These are phyloP conservation scores for Claviceps spartinae DNA, from an alignment of 2,329 filamentous ascomycete genomes.

Conservation along the genomic window DNA sequence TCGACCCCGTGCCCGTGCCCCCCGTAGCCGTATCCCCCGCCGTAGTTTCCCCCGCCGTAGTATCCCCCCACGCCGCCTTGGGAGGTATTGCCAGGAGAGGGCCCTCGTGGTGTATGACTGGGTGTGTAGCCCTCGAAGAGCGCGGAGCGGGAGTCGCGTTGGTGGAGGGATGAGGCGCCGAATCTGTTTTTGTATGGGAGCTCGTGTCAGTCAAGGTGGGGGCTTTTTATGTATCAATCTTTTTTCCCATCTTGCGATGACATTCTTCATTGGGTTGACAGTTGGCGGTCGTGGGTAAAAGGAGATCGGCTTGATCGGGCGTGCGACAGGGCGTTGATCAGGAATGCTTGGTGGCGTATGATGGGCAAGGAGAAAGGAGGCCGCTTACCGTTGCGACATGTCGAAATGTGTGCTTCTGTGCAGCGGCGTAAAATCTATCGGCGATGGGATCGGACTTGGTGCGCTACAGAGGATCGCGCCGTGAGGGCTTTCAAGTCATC, in stretches of 20 bases:
- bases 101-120: slow-evolving; percentile 25
- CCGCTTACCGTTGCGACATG: slow-evolving; percentile 23
- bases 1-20: slow-evolving; percentile 15
- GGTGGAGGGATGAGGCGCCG: slow-evolving; percentile 53
- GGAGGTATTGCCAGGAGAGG: slow-evolving; percentile 8
- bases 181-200: slow-evolving; percentile 37
- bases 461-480: not conserved
- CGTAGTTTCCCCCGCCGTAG: not conserved
- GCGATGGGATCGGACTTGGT: not conserved
- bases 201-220: not conserved
- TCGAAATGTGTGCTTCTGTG: not conserved
- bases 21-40: slow-evolving; percentile 30
- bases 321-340: not conserved
- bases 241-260: too few relatives aligned
- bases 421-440: not conserved
- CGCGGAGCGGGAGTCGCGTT: slow-evolving; percentile 57
- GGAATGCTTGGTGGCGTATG: not conserved
- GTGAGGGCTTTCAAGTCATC: not conserved
- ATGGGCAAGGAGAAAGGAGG: not conserved
- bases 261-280: not conserved
- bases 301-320: not conserved
- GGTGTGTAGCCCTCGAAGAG: slow-evolving; percentile 63
- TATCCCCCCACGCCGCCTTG: too few relatives aligned
- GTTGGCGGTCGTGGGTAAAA: not conserved
- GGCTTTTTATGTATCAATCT: not conserved